Base-by-base conservation (phyloP, 1,139 yeast species). In the Candida dubliniensis region DNA sequence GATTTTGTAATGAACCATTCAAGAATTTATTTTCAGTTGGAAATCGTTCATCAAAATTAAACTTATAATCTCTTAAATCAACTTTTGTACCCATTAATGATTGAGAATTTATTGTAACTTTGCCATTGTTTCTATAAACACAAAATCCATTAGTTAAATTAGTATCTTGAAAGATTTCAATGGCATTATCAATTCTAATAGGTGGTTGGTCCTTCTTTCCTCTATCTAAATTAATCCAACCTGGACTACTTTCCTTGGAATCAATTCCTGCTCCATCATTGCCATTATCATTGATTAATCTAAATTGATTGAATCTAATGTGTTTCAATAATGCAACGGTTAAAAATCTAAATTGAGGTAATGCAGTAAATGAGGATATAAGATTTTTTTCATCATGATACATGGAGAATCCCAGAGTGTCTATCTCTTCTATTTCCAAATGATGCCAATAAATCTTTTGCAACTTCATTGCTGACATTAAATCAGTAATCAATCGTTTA, bases 81-180 rank as follows among this genome's bases (percentile, higher is more conserved):
- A 38, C 31, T 40, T 40, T 40, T n/a, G 23, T 34, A 26, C 47
- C 42, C 26, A 34, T 34, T 13, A 44, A 33, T 1, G 42, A 30
- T 24, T 12, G 29, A n/a, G 45, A 41, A 25, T 44, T 44, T 10
- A 44, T 38, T 12, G 44, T 38, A 3, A 44, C 42, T 10, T 37
- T 35, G 10, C 40, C 36, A 38, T 41, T 38, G 31, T 41, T 36
- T 34, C 40, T 31, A 35, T 35, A 42, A 3, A 44, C 47, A 31
- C 45, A 44, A 35, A 44, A 44, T 13, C 47, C 47, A 36, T 40
- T 15, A 9, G 38, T 41, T 12, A 44, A 39, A 35, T 41, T 36
- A 4, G 47, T 44, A 13, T 41, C 36, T 24, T 41, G 26, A 26
- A 44, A 44, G 8, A 44, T 35, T 15, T 44, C 44, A 7, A 23